Base-by-base conservation (phyloP, 2,329 filamentous ascomycete species). In the Penicillium capsulatum region DNA sequence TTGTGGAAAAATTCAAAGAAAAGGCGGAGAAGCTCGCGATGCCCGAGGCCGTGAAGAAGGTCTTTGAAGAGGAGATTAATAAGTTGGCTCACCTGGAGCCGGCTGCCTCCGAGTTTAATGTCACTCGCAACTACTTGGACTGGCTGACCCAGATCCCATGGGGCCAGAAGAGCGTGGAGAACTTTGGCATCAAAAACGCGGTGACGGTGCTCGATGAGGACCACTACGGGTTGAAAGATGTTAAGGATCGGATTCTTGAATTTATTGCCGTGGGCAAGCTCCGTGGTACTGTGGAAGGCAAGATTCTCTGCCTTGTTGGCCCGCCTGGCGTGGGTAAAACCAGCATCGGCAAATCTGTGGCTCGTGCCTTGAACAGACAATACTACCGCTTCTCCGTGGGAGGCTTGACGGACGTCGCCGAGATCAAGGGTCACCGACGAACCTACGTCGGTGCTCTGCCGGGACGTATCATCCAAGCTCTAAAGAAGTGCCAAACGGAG, bases 321-420 rank as follows among this genome's bases (percentile, higher is more conserved):
- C 92, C 92, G 36, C 92, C 92, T 13, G 92, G 92, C 72, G 92
- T 98, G 17, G 92, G 92, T 57, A 98, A 98, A 74, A 98, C 92
- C 2, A 96, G 90, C 65, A 98, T 98, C 53, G 92, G 92, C 61
- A 98, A 98, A 66, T 97, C 90, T 0, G 96, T 98, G 56, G 92
- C 92, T 11, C 80, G 91, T 39, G 94, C 92, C 17, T 72, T 98
- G 42, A 96, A 96, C 68, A 78, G 94, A 43, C 84, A 98, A 61
- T 98, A 98, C 72, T 98, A 98, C 72, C 81, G 92, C 53, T 98
- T 98, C 75, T 96, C 90, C 59, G 92, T 98, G 7, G 92, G 92
- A 61, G 92, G 92, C 54, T 76, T 98, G 51, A 94, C 91, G 3
- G 92, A 98, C 67, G 94, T 98, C 48, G 92, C 92, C 13, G 92